Evolutionary conservation across 1,284 basidiomycete genomes (phyloP), one percentile per base, ranked within the genome.

Genomic region (Boletus mariae): DNA sequence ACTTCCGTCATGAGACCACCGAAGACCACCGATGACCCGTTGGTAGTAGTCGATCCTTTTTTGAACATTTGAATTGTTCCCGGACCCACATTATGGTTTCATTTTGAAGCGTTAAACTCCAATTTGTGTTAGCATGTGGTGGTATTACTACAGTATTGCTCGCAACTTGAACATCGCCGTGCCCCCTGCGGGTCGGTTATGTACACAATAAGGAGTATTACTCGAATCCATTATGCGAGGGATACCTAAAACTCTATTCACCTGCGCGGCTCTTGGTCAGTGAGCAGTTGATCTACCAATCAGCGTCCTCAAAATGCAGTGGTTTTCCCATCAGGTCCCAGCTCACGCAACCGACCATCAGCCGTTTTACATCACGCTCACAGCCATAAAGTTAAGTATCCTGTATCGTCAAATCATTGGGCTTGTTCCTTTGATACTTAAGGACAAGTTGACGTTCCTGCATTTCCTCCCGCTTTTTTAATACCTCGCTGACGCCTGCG

Each of bases 231-330:
- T 53, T 49, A 40, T 29, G 47, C 40, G 53, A 55, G 41, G 43
- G 62, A 60, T 62, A 56, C 61, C 66, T 69, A 63, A 70, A 71
- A 71, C 65, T 62, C 56, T 69, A 69, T 67, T 68, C 52, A 42
- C 29, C 28, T 34, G 55, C 48, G 52, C 17, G 17, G 50, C 51
- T 48, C 48, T 53, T 49, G 44, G 47, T 53, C 29, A 25, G 11
- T 38, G 17, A 25, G 15, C 42, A 15, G 41, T 52, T 59, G 60
- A 70, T 67, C 64, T 60, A 56, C 57, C 63, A 62, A 67, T 68
- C 56, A 56, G 49, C 50, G 35, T 55, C 47, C 25, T 38, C 47
- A 52, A 47, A 60, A 49, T 23, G 31, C 48, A 44, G 38, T 53
- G 9, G 45, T 63, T 68, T 71, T 68, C 66, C 70, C 68, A 71